Evolutionary conservation across 2,329 filamentous ascomycete genomes (phyloP), one percentile per base, ranked within the genome.

Genomic region (Plectosphaerella cucumerina): DNA sequence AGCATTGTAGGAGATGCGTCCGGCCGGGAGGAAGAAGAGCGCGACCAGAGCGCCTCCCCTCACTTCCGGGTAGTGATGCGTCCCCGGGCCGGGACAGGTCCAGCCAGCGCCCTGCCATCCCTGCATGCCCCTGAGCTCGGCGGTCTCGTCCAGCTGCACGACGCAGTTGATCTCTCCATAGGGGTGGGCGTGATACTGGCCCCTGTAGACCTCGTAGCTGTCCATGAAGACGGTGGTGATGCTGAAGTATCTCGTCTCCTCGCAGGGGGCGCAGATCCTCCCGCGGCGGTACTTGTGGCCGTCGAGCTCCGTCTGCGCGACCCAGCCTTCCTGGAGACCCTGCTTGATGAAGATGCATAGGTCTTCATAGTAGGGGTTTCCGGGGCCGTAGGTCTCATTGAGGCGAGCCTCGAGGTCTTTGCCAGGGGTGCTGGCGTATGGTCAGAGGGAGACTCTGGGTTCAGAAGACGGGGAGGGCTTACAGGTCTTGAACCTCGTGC

Each of bases 141-240:
- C 75, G 4, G 56, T 63, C 5, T 68, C 53, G 52, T 79, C 76
- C 12, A 82, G 65, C 58, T 74, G 74, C 6, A 80, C 64, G 1
- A 80, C 75, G 54, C 77, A 80, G 56, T 80, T 80, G 58, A 80
- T 78, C 65, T 80, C 77, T 6, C 76, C 77, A 48, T 80, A 80
- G 1, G 76, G 76, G 58, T 80, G 76, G 5, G 65, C 62, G 55
- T 80, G 76, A 58, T 82, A 80, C 60, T 81, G 77, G n/a, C 52
- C 50, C 6, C 14, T 39, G 58, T 74, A 80, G n/a, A 66, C 70
- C 6, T 72, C 69, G 31, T 72, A 51, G 26, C 69, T 74, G n/a
- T 79, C 69, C 71, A 82, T 80, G 59, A 79, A 82, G 17, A 82
- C 78, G 1, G 77, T 75, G 3, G 79, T 82, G 59, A 82, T 80